These are phyloP conservation scores for Penicillium steckii DNA, from an alignment of 495 filamentous ascomycete genomes.

Conservation along the genomic window DNA sequence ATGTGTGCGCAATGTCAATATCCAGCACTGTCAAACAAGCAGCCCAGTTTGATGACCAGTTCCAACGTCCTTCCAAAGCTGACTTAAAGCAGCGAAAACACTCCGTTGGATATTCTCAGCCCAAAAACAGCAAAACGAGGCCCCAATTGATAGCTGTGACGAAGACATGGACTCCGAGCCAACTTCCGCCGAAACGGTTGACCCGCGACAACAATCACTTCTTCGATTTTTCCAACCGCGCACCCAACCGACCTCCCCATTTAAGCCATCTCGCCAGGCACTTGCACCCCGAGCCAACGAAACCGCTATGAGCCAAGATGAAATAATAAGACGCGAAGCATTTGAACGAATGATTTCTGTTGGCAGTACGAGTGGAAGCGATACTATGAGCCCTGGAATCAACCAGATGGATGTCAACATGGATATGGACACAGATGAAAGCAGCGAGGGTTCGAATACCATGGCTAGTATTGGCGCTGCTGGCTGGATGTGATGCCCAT, in stretches of 20 bases:
- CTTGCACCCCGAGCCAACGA: conserved; percentile 28
- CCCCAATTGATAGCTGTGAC: conserved; percentile 19
- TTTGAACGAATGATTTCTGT: conserved; percentile 18
- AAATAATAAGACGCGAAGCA: conserved; percentile 17
- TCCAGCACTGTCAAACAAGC: not conserved
- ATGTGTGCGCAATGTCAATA: not conserved
- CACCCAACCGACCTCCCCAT: conserved; percentile 20
- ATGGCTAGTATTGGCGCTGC: conserved; percentile 11
- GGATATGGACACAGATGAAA: conserved; percentile 51
- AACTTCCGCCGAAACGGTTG: conserved; percentile 27
- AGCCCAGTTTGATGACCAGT: not conserved
- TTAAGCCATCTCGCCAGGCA: conserved; percentile 28
- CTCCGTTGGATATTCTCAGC: conserved; percentile 47
- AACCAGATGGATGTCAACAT: conserved; percentile 24
- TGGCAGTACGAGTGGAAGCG: conserved; percentile 18
- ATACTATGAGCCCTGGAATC: conserved; percentile 24
- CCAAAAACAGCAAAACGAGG: conserved; percentile 28
- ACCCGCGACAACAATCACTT: conserved; percentile 46
- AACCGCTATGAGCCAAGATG: conserved; percentile 14
- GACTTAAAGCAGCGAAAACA: conserved; percentile 40
- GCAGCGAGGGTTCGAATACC: conserved; percentile 21
- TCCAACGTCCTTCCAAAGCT: conserved; percentile 4
- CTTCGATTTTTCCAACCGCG: conserved; percentile 44
- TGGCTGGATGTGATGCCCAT: conserved; percentile 26
- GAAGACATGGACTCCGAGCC: conserved; percentile 29